Conservation (phyloP, 106 monocot species). For the Narthecium ossifragum region DNA sequence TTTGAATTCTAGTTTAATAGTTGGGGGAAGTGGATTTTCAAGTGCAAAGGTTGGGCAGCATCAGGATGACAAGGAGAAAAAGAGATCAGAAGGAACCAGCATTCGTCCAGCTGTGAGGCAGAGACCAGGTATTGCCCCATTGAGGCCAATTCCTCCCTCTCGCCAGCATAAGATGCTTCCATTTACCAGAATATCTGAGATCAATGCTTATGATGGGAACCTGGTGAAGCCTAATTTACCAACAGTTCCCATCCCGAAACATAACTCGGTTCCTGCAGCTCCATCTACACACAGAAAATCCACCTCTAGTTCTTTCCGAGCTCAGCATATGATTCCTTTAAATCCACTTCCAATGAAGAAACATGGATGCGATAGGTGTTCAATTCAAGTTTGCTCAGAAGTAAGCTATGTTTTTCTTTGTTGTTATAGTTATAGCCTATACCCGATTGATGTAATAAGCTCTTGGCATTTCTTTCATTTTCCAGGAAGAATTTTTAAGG, state of each 20-base stretch:
- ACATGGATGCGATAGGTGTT: slow-evolving; percentile 58
- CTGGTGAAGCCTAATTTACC: slow-evolving; percentile 33
- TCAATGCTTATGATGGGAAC: slow-evolving; percentile 28
- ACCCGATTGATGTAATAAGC: no score
- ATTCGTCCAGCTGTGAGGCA: slow-evolving; percentile 14
- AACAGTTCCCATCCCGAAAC: slow-evolving; percentile 21
- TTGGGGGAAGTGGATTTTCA: slow-evolving; percentile 21
- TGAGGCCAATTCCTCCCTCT: slow-evolving; percentile 75
- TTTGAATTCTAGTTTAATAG: neutral
- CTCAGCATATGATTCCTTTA: slow-evolving; percentile 59
- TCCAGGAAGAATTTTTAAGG: slow-evolving; percentile 80
- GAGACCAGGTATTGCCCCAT: slow-evolving; percentile 34
- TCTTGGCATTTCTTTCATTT: neutral
- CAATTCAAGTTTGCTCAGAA: slow-evolving; percentile 73
- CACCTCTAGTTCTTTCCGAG: slow-evolving; percentile 44
- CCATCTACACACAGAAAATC: slow-evolving; percentile 55
- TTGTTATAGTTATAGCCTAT: no score
- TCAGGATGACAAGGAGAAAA: slow-evolving; percentile 9
- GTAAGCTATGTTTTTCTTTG: no score
- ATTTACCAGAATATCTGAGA: slow-evolving; percentile 28
- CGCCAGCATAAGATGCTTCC: slow-evolving; percentile 52
- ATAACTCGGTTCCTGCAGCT: slow-evolving; percentile 25
- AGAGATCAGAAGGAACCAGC: slow-evolving; percentile 8
- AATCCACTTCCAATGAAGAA: slow-evolving; percentile 91
- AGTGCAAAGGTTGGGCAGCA: slow-evolving; percentile 10